A percentile compares a stretch with the other conserved stretches of the same genome.
phyloP scores from a whole-genome alignment of 306 rosid species.

The Lotus japonicus region DNA sequence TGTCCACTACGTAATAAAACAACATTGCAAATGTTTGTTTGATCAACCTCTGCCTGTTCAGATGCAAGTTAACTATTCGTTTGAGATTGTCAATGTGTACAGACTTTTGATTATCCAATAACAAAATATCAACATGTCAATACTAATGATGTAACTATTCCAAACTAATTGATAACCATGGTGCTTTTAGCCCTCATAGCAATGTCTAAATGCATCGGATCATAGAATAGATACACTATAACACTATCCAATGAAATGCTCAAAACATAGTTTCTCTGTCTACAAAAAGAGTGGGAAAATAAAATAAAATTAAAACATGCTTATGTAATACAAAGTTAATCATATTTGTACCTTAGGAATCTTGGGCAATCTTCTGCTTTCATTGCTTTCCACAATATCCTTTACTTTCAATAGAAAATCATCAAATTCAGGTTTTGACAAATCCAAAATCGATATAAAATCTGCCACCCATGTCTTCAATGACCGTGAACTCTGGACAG shows the following conservation, averaged over 20 bases:
- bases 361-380: conserved; percentile 89
- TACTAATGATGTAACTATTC: not conserved
- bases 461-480: conserved; percentile 46
- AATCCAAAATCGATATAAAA: conserved; percentile 53
- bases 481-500: conserved; percentile 26
- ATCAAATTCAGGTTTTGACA: conserved; percentile 43
- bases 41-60: not conserved
- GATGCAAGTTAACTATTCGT: not conserved
- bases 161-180: not conserved
- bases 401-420: conserved; percentile 53
- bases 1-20: not conserved
- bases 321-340: not conserved
- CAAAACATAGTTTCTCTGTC: not conserved
- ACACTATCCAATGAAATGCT: not conserved
- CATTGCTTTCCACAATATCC: conserved; percentile 84
- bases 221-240: not conserved
- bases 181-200: not conserved
- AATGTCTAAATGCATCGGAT: not conserved
- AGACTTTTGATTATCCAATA: not conserved
- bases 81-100: not conserved
- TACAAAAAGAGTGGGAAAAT: not conserved
- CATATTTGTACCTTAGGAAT: conserved; percentile 70
- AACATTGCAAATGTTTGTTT: not conserved
- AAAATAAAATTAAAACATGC: not conserved
- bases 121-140: not conserved